Evolutionary conservation across 2,329 filamentous ascomycete species (phyloP).

Genomic region (Paracoccidioides brasiliensis): DNA sequence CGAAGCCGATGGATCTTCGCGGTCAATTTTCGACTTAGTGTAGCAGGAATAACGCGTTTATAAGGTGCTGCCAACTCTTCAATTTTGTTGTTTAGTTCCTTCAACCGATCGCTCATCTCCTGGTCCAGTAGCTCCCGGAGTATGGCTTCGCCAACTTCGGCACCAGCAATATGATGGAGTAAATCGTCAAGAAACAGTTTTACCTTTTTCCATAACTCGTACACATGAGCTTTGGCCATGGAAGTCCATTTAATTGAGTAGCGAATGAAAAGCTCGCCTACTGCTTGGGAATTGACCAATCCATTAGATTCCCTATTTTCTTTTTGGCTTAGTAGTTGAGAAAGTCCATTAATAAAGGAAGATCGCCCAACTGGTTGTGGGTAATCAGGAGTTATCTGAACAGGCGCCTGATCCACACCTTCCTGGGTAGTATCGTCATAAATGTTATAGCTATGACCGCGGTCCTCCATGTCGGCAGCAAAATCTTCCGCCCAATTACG

Average conservation of each 20-base stretch:
- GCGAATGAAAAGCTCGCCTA: conserved; percentile 31
- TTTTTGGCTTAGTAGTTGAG: conserved; percentile 9
- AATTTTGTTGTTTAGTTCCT: conserved; percentile 12
- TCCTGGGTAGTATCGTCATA: conserved; percentile 5
- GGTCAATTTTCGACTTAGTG: conserved; percentile 9
- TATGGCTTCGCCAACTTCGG: conserved; percentile 10
- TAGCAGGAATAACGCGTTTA: conserved; percentile 10
- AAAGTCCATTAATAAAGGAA: conserved; percentile 9
- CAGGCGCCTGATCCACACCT: neutral
- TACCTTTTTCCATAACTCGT: conserved; percentile 11
- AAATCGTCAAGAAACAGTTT: conserved; percentile 12
- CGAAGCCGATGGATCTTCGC: conserved; percentile 6
- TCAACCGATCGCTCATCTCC: conserved; percentile 10
- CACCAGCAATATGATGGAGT: conserved; percentile 12
- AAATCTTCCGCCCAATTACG: conserved; percentile 15
- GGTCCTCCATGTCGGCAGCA: conserved; percentile 12
- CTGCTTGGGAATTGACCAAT: conserved; percentile 27
- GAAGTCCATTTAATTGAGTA: conserved; percentile 24
- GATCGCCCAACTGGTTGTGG: conserved; percentile 9
- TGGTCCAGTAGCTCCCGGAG: conserved; percentile 13
- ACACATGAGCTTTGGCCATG: conserved; percentile 16
- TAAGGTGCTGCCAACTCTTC: conserved; percentile 14
- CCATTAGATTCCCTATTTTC: conserved; percentile 23
- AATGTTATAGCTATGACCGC: conserved; percentile 15
- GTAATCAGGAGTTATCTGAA: conserved; percentile 7